These are phyloP conservation scores for Cadophora malorum DNA, from an alignment of 2,329 filamentous ascomycete species.

Conservation along the genomic window DNA sequence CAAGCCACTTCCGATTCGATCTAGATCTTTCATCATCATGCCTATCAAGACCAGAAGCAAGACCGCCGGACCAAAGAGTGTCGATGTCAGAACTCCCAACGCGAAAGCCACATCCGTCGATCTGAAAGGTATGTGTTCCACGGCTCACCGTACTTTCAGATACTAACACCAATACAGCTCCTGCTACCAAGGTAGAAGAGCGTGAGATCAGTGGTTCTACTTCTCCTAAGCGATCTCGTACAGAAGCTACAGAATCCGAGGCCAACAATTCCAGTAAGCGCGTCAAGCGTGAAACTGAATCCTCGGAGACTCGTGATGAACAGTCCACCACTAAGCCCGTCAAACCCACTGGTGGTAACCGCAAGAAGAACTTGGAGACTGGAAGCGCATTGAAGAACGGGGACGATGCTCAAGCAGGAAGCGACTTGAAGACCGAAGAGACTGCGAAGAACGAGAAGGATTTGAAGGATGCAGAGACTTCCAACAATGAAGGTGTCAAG, in stretches of 20 bases:
- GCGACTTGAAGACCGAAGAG: too few relatives aligned
- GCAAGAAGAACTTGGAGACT: neutral
- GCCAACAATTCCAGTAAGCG: neutral
- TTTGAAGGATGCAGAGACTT: neutral
- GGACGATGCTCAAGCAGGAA: neutral
- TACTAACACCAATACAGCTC: neutral
- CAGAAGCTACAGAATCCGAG: conserved; percentile 7
- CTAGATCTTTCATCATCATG: neutral
- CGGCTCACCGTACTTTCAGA: neutral
- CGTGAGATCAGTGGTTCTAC: too few relatives aligned
- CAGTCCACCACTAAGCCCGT: neutral
- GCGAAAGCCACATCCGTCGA: neutral
- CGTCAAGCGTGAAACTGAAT: neutral
- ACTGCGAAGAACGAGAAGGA: neutral
- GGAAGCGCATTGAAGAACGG: neutral
- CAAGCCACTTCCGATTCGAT: conserved; percentile 14
- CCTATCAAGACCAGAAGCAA: conserved; percentile 6
- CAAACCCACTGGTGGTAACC: neutral
- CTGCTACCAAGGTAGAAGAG: neutral
- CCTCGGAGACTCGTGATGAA: neutral
- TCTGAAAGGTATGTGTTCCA: neutral
- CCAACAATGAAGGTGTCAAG: neutral
- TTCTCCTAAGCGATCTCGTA: conserved; percentile 6
- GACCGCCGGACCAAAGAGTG: neutral
- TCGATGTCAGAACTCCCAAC: neutral